Conservation (phyloP, 805 yeast species). For the Debaryomyces tyrocola region DNA sequence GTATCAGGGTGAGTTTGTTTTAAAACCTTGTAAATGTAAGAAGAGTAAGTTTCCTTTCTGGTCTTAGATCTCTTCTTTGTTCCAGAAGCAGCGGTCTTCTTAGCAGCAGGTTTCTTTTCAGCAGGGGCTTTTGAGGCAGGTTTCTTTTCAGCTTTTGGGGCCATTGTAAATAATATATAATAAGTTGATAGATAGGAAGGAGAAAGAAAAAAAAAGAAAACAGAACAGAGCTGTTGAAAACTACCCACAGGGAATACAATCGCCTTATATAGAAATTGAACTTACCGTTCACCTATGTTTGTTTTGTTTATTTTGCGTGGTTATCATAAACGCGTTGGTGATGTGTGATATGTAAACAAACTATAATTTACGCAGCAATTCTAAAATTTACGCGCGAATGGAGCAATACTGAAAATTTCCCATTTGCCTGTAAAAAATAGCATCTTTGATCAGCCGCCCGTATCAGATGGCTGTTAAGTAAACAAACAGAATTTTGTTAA, state of each 20-base stretch:
- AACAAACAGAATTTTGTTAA: not conserved
- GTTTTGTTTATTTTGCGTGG: not conserved
- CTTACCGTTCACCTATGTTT: not conserved
- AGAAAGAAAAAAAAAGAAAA: not conserved
- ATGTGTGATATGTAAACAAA: not conserved
- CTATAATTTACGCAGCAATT: not conserved
- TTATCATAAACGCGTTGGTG: not conserved
- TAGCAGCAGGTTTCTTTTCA: slow-evolving; percentile 89
- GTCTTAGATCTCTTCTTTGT: slow-evolving; percentile 91
- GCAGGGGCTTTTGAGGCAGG: slow-evolving; percentile 97
- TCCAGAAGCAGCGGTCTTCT: slow-evolving; percentile 78
- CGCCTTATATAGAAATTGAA: not conserved
- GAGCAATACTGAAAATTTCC: not conserved
- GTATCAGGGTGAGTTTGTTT: slow-evolving; percentile 99
- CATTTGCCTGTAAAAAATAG: not conserved
- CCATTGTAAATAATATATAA: slow-evolving; percentile 42
- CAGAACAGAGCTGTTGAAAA: not conserved
- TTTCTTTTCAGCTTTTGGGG: slow-evolving; percentile 65
- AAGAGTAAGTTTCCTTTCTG: slow-evolving; percentile 97
- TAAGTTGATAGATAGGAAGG: not conserved
- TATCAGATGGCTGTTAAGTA: not conserved
- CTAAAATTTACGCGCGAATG: not conserved
- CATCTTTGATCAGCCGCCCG: not conserved
- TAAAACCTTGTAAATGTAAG: slow-evolving; percentile 96
- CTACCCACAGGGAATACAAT: not conserved